Conservation (phyloP, 495 filamentous ascomycete genomes). For the Neurospora sp. region DNA sequence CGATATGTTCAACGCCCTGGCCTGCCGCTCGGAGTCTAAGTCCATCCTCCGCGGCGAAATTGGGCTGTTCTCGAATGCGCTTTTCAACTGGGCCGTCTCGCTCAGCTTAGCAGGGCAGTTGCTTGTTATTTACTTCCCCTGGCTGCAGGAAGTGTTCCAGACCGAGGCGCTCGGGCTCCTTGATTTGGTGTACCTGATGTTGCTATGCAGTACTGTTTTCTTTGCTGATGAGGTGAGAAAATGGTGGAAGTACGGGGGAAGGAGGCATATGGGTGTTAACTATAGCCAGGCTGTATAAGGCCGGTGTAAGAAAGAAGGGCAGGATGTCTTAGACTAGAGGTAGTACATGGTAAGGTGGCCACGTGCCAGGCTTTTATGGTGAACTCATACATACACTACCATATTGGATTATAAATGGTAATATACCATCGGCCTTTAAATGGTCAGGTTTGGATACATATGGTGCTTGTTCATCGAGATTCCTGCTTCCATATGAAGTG, state of each 20-base stretch:
- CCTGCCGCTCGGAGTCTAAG: slow-evolving; percentile 86
- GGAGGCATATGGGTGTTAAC: slow-evolving; percentile 27
- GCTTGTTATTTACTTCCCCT: slow-evolving; percentile 86
- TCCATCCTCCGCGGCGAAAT: slow-evolving; percentile 81
- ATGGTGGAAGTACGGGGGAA: slow-evolving; percentile 45
- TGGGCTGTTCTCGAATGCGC: slow-evolving; percentile 68
- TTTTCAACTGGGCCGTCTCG: slow-evolving; percentile 92
- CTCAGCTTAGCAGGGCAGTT: slow-evolving; percentile 77
- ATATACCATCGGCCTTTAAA: neutral
- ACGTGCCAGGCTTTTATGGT: neutral
- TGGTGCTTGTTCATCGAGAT: neutral
- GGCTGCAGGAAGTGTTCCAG: slow-evolving; percentile 88
- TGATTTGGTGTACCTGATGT: slow-evolving; percentile 62
- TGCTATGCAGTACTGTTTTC: slow-evolving; percentile 78
- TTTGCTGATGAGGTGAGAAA: slow-evolving; percentile 92
- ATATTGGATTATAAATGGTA: neutral
- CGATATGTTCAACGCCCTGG: slow-evolving; percentile 97
- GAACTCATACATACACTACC: neutral
- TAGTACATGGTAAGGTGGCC: neutral
- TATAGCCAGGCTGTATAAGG: slow-evolving; percentile 42
- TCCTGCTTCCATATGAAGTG: neutral
- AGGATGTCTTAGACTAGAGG: neutral
- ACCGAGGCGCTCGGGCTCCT: slow-evolving; percentile 70
- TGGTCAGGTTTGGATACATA: neutral
- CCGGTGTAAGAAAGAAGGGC: neutral